Base-by-base conservation (phyloP, 2,329 filamentous ascomycete genomes). In the Talaromyces sp. region DNA sequence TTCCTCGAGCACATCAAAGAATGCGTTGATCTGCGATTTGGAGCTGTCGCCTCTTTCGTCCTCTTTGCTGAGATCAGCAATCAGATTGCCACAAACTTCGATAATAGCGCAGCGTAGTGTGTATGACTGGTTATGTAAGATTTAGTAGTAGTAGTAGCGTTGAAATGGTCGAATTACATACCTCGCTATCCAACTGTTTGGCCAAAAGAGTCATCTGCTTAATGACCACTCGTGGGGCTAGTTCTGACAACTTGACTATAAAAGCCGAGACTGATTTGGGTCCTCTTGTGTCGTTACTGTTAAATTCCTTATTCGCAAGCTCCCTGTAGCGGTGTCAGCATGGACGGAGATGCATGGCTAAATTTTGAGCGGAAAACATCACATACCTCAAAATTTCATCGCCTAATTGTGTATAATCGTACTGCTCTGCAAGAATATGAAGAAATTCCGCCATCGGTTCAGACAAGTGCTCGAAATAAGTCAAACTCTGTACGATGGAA, bases 401-500 rank as follows among this genome's bases (percentile, higher is more conserved):
- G 4, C 91, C 88, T 8, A 99, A 81, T 69, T 99, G 94, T 15
- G 92, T 89, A 70, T 97, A 96, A 75, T 99, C 94, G 76, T 97
- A 99, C 77, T 97, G 93, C 71, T 97, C 92, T 1, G 92, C 88
- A 25, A 99, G 80, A 67, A 97, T 99, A 67, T 97, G 91, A 4
- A 99, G 78, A 67, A 99, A 96, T 72, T 99, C 95, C 33, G 94
- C 94, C 94, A 99, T 99, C 1, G 94, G 94, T 69, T 99, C 94
- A 0, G 94, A 93, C n/a, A 99, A 78, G 73, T 99, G 94, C 75
- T 99, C 94, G 67, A 97, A 99, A 72, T 99, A 99, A 5, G 94
- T 96, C 64, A 99, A 77, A 70, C 94, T 97, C 73, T 99, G 94
- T 56, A 97, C 92, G 67, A 99, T 96, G 46, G 92, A 96, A 50